A percentile compares a stretch with the other conserved stretches of the same genome.
phyloP scores from a whole-genome alignment of 495 filamentous ascomycete genomes.

The Cladorrhinum samala region DNA sequence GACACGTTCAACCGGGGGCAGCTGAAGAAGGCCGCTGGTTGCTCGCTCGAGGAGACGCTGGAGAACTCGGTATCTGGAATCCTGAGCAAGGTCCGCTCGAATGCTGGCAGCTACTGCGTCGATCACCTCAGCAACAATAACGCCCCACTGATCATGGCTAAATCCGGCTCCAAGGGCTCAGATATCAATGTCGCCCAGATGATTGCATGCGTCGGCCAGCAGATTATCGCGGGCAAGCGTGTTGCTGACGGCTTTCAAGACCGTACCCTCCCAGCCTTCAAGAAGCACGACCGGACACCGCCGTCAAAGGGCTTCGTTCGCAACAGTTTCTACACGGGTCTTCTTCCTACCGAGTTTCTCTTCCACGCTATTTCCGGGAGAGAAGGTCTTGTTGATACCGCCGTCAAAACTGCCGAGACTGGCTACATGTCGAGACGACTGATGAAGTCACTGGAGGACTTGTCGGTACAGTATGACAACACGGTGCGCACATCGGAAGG shows the following conservation, averaged over 20 bases:
- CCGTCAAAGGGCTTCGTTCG: constrained; percentile 93
- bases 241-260: constrained; percentile 96
- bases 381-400: constrained; percentile 99
- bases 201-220: constrained; percentile 94
- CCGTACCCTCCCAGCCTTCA: constrained; percentile 88
- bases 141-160: constrained; percentile 93
- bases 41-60: constrained; percentile 83
- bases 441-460: constrained; percentile 96
- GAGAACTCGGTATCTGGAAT: constrained; percentile 88
- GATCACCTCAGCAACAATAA: constrained; percentile 84
- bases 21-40: constrained; percentile 77
- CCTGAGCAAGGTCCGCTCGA: constrained; percentile 80
- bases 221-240: constrained; percentile 91
- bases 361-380: constrained; percentile 98
- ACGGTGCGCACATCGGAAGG: constrained; percentile 85
- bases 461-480: constrained; percentile 85
- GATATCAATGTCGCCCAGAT: constrained; percentile 99
- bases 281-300: constrained; percentile 83
- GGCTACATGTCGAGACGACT: constrained; percentile 97
- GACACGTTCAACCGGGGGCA: constrained; percentile 67
- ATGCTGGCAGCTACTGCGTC: constrained; percentile 88
- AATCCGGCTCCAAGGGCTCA: constrained; percentile 90
- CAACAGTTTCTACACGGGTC: constrained; percentile 96
- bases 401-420: constrained; percentile 97
- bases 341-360: constrained; percentile 84